Percentiles rank a stretch among this genome's conserved stretches.
phyloP scores from a whole-genome alignment of 345 rosid species.

The Hirschfeldia incana region DNA sequence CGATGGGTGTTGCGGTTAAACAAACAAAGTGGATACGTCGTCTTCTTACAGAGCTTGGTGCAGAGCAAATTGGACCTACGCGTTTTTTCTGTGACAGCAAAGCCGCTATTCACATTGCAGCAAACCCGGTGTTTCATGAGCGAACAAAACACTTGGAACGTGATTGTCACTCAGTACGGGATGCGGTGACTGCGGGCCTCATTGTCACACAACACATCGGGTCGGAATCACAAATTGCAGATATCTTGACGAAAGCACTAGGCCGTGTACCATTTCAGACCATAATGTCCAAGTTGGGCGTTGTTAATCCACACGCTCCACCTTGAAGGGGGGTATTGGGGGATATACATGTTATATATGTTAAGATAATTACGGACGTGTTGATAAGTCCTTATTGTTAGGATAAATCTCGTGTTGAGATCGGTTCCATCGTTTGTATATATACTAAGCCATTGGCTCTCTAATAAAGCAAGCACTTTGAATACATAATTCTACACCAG shows the following conservation, averaged over 20 bases:
- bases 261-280: not conserved
- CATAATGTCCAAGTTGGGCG: not conserved
- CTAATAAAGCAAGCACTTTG: too few relatives aligned
- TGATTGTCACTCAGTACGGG: not conserved
- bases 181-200: not conserved
- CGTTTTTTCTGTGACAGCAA: not conserved
- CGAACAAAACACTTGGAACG: not conserved
- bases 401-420: too few relatives aligned
- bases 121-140: not conserved
- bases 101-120: not conserved
- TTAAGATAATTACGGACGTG: too few relatives aligned
- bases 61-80: not conserved
- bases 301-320: not conserved
- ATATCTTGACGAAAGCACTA: not conserved
- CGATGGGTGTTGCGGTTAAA: not conserved
- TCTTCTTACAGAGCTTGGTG: not conserved
- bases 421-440: too few relatives aligned
- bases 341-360: not conserved
- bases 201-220: not conserved
- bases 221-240: not conserved
- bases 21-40: not conserved
- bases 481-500: not conserved
- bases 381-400: too few relatives aligned
- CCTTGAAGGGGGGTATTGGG: not conserved
- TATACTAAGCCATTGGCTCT: too few relatives aligned